Evolutionary conservation across 352 stramenopile species (phyloP).

Genomic region (Globisporangium spinosum): DNA sequence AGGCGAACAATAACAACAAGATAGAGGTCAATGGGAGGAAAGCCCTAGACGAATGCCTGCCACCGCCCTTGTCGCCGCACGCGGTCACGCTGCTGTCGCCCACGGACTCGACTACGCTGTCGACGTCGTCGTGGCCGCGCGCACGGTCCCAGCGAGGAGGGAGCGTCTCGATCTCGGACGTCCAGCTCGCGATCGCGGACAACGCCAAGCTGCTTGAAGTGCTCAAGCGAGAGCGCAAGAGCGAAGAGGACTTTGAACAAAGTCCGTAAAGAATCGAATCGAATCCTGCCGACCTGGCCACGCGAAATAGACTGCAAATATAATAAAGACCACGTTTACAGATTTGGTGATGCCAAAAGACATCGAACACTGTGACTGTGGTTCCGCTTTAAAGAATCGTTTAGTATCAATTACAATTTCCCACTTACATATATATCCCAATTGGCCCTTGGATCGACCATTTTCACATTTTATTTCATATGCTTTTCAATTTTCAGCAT

Average conservation of each 20-base stretch:
- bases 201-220: slow-evolving; percentile 47
- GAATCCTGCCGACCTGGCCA: not conserved
- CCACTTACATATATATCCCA: too few relatives aligned
- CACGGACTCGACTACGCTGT: not conserved
- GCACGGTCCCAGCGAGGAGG: not conserved
- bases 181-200: slow-evolving; percentile 51
- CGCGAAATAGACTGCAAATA: not conserved
- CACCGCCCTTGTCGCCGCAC: not conserved
- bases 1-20: not conserved
- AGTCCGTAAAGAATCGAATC: not conserved
- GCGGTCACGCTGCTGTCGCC: slow-evolving; percentile 5
- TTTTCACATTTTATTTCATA: not conserved
- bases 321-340: not conserved
- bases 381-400: too few relatives aligned
- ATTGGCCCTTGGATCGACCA: not conserved
- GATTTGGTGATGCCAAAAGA: too few relatives aligned
- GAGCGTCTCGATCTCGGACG: slow-evolving; percentile 27
- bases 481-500: not conserved
- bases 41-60: not conserved
- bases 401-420: too few relatives aligned
- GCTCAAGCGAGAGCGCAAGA: slow-evolving; percentile 33
- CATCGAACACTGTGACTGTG: too few relatives aligned
- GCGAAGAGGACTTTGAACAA: not conserved
- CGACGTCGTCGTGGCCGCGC: slow-evolving; percentile 8
- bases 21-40: not conserved